Evolutionary conservation across 148 eudicot genomes (phyloP), one percentile per base, ranked within the genome.

Genomic region (Vaccinium corymbosum): DNA sequence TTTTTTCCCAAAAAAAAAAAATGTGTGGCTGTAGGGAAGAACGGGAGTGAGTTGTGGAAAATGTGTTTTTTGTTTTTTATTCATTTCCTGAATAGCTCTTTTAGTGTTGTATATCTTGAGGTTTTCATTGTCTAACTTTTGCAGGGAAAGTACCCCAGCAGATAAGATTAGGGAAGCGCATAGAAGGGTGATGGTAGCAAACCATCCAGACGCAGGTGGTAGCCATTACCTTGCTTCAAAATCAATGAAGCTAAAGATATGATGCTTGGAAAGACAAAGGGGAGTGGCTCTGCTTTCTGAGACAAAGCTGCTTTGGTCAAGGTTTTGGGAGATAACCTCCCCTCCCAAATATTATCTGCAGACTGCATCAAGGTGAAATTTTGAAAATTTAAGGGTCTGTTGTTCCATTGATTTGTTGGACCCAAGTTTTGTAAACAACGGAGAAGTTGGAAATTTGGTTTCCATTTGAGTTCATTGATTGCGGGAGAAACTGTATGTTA

Each of bases 171-270:
- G 76, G 87, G 92, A 90, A 88, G 92, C 92, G 1, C 92, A 90
- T 57, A 86, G 90, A 86, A 83, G 84, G 78, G 88, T 90, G 72
- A 90, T 90, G 89, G 92, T 90, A 29, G 92, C 92, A 42, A 90
- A 90, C 80, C 92, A 90, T 84, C 92, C 92, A 3, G 92, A 90
- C 71, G 92, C 90, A 9, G 92, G 92, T 52, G 92, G 92, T 73
- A 90, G 92, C 88, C 90, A 90, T 81, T 90, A 88, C 78, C 90
- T 90, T 83, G 92, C 92, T 80, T 90, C 90, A 90, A 90, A 79
- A 88, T 90, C 46, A 90, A 90, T 56, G 92, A 90, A 87, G 92
- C 92, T 19, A 90, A 90, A 79, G 92, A 90, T 16, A 11, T 90
- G 79, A 29, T 90, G 87, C 85, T 90, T 38, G 88, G 92, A 62